Conservation (phyloP, 2,329 filamentous ascomycete genomes). For the Rosellinia necatrix region DNA sequence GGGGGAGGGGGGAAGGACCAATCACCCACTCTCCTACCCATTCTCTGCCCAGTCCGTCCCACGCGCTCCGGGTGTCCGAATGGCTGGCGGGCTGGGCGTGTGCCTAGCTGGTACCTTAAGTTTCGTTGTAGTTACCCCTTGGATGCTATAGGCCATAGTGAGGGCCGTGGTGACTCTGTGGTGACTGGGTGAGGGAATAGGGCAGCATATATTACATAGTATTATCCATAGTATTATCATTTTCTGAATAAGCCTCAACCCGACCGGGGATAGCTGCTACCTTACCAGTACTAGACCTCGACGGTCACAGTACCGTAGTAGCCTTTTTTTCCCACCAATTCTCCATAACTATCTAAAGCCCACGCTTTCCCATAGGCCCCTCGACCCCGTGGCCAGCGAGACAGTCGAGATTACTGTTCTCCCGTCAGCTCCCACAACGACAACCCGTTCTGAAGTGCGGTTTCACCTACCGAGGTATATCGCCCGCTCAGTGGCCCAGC, state of each 20-base stretch:
- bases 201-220: constrained; percentile 2
- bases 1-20: too few relatives aligned
- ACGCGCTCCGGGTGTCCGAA: constrained; percentile 7
- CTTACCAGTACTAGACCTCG: neutral
- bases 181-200: too few relatives aligned
- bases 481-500: neutral
- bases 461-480: neutral
- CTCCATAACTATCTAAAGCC: neutral
- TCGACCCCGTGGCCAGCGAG: neutral
- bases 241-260: constrained; percentile 23
- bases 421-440: neutral
- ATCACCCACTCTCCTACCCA: constrained; percentile 13
- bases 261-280: constrained; percentile 5
- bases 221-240: too few relatives aligned
- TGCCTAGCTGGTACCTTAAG: constrained; percentile 10
- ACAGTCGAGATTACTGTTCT: constrained; percentile 16
- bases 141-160: constrained; percentile 4
- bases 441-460: neutral
- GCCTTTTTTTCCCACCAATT: neutral
- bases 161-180: too few relatives aligned
- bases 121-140: constrained; percentile 5
- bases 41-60: constrained; percentile 13
- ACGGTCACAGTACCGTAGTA: constrained; percentile 11
- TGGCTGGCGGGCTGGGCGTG: constrained; percentile 24
- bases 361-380: neutral